Percentiles rank a stretch among this genome's conserved stretches.
Evolutionary conservation across 2,329 filamentous ascomycete genomes (phyloP).

Genomic region (Lizonia empirigonia): DNA sequence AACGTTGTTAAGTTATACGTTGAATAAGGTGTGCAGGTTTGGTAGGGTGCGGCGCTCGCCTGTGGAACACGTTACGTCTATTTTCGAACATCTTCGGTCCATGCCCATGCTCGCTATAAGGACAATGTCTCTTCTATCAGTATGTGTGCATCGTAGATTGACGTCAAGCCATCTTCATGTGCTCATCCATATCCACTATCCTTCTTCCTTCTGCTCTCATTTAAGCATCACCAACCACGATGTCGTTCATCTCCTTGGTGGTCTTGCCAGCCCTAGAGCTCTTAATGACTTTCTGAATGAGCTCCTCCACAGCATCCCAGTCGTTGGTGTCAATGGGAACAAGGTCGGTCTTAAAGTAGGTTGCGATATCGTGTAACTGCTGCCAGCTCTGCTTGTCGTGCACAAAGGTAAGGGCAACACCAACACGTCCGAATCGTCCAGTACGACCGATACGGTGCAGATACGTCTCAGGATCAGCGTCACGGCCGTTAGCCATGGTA

Average conservation of each 20-base stretch:
- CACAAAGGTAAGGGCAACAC: slow-evolving; percentile 94
- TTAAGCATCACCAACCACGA: slow-evolving; percentile 8
- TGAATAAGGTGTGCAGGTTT: no score
- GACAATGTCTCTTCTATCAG: not conserved
- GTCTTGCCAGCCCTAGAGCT: slow-evolving; percentile 49
- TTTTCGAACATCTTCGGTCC: slow-evolving; percentile 1
- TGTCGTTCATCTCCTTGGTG: slow-evolving; percentile 46
- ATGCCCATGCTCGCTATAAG: slow-evolving; percentile 14
- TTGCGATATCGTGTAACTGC: slow-evolving; percentile 78
- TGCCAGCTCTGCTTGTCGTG: slow-evolving; percentile 82
- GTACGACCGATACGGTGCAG: slow-evolving; percentile 97
- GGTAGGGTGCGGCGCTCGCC: no score
- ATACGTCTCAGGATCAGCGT: slow-evolving; percentile 91
- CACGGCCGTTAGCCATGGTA: slow-evolving; percentile 61
- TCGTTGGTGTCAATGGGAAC: slow-evolving; percentile 82
- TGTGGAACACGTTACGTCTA: no score
- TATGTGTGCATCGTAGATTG: not conserved
- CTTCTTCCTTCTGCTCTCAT: not conserved
- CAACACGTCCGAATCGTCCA: slow-evolving; percentile 93
- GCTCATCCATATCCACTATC: not conserved
- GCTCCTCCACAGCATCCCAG: slow-evolving; percentile 87
- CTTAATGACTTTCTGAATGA: slow-evolving; percentile 69
- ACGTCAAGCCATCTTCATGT: not conserved
- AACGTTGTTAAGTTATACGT: no score
- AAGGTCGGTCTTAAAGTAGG: slow-evolving; percentile 80